Evolutionary conservation across 2,329 filamentous ascomycete genomes (phyloP), one percentile per base, ranked within the genome.

Genomic region (Penicillium decumbens): DNA sequence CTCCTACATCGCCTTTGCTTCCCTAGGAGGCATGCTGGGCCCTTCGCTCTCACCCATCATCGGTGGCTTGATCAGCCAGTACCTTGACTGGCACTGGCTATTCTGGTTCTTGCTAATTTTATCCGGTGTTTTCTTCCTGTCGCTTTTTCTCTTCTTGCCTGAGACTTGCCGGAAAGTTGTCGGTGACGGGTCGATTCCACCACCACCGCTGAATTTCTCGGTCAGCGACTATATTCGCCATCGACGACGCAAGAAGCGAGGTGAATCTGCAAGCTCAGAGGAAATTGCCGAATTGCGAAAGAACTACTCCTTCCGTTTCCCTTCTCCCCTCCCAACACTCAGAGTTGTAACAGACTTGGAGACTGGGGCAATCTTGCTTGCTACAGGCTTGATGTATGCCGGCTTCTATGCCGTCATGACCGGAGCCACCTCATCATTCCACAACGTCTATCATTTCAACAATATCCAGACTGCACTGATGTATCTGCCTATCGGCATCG

Each of bases 61-160:
- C 2, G 84, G 85, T 13, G 85, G 84, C 0, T 55, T 87, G 0
- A 66, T 89, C 24, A 77, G 77, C n/a, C 74, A 87, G 58, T 85
- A 79, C 56, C 75, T 85, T 0, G 80, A 81, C 18, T 88, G 84
- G 84, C 73, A 60, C 13, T 61, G 59, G 46, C 81, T 86, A 47
- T 87, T 87, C 62, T 87, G 83, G 83, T 85, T 87, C 61, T 76
- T 84, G 37, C 73, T 79, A 37, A 84, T 87, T 35, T 70, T 70
- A 4, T 60, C 68, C 0, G 66, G 61, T 3, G 65, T 71, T 0
- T 82, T 79, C 64, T 69, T 85, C 30, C 53, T 84, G 2, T 75
- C 77, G 0, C 80, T 82, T 49, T 60, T 75, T 2, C 59, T 86
- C 2, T 75, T 79, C 20, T 73, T 85, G 6, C 85, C 83, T 0